These are phyloP conservation scores for Kodamaea plutei DNA, from an alignment of 1,139 yeast species.

Conservation along the genomic window DNA sequence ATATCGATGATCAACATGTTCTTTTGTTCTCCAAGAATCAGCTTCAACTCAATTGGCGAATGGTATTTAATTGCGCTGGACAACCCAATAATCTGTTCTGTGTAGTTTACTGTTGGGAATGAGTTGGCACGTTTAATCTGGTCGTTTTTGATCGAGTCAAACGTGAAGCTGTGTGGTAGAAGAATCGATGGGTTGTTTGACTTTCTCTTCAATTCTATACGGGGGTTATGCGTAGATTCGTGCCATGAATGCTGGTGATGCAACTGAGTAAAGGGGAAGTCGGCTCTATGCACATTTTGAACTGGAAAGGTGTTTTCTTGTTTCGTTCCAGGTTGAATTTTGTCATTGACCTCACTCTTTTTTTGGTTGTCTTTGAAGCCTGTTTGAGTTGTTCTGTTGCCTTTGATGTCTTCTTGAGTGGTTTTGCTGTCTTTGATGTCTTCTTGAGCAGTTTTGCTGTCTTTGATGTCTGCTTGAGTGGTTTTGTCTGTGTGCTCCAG, in stretches of 20 bases:
- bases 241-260: too few species aligned
- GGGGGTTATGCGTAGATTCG: too few species aligned
- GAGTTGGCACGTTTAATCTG: conserved; percentile 16
- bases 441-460: too few species aligned
- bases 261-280: too few species aligned
- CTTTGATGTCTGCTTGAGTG: too few species aligned
- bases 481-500: too few species aligned
- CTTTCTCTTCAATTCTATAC: conserved; percentile 1
- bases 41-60: conserved; percentile 2
- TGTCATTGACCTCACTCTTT: conserved; percentile 7
- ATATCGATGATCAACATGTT: conserved; percentile 54
- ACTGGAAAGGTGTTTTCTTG: too few species aligned
- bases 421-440: too few species aligned
- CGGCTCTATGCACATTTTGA: too few species aligned
- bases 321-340: too few species aligned
- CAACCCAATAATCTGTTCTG: conserved; percentile 11
- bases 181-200: conserved; percentile 1
- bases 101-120: conserved; percentile 12
- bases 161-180: conserved; percentile 11
- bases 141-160: conserved; percentile 16
- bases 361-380: background rate
- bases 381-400: too few species aligned
- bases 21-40: conserved; percentile 9
- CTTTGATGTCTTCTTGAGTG: too few species aligned
- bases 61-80: conserved; percentile 4